phyloP scores from a whole-genome alignment of 2,329 filamentous ascomycete species.

The Aspergillus fischeri region DNA sequence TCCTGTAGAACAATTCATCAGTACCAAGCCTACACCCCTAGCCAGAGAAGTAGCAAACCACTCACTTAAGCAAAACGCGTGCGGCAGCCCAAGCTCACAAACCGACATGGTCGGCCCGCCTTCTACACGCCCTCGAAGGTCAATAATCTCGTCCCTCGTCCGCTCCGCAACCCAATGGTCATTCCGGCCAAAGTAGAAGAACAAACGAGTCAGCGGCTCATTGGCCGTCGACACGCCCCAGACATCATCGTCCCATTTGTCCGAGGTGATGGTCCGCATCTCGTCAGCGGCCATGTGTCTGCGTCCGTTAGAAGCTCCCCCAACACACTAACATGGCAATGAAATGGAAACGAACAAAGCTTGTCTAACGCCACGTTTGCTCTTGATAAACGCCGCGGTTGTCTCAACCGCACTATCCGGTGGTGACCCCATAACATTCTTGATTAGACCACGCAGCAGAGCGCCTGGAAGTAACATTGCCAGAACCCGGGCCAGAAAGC shows the following conservation, averaged over 20 bases:
- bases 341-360: conserved; percentile 42
- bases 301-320: background rate
- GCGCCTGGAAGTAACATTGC: conserved; percentile 39
- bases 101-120: conserved; percentile 51
- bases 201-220: conserved; percentile 43
- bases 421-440: conserved; percentile 37
- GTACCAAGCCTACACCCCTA: background rate
- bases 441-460: conserved; percentile 41
- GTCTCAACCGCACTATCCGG: conserved; percentile 41
- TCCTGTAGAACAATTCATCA: conserved; percentile 18
- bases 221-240: conserved; percentile 48
- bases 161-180: conserved; percentile 61
- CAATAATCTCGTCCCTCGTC: conserved; percentile 54
- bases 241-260: conserved; percentile 56
- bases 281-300: conserved; percentile 56
- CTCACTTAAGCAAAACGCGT: conserved; percentile 57
- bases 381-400: conserved; percentile 50
- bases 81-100: conserved; percentile 52
- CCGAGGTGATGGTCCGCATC: conserved; percentile 52
- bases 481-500: conserved; percentile 40
- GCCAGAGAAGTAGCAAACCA: conserved; percentile 9
- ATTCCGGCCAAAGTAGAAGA: conserved; percentile 56
- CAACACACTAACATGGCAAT: background rate
- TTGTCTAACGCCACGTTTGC: conserved; percentile 48
- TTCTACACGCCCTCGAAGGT: conserved; percentile 32